Conservation (phyloP, 139 green algal species). For the Tetradesmus obliquus region DNA sequence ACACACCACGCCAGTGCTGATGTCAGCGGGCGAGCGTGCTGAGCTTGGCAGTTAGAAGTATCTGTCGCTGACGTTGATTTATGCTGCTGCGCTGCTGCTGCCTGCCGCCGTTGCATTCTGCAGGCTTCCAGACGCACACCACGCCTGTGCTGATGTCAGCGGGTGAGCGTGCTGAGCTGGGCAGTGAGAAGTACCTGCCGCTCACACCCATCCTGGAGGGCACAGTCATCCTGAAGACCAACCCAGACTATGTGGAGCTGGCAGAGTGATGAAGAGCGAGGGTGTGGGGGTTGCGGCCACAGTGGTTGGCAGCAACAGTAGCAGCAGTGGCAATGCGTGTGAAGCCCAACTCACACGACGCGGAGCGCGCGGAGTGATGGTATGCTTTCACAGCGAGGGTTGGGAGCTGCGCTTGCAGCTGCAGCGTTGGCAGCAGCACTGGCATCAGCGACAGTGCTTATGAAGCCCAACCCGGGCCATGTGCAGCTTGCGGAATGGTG, state of each 20-base stretch:
- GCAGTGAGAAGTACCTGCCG: conserved; percentile 94
- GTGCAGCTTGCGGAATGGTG: no score
- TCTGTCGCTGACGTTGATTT: not conserved
- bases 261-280: conserved; percentile 42
- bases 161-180: conserved; percentile 97
- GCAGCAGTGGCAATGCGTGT: not conserved
- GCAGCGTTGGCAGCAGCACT: no score
- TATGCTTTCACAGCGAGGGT: no score
- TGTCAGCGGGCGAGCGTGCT: conserved; percentile 84
- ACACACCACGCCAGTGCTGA: no score
- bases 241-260: conserved; percentile 96
- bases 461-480: no score
- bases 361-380: no score
- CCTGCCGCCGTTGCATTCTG: not conserved
- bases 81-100: not conserved
- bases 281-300: no score
- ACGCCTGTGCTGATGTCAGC: conserved; percentile 94
- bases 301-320: not conserved
- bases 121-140: conserved; percentile 94
- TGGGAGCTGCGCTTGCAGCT: no score
- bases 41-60: conserved; percentile 85
- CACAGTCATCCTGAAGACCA: conserved; percentile 94
- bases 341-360: no score
- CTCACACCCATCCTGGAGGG: conserved; percentile 90
- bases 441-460: no score